These are phyloP conservation scores for Pelargonium hybrid DNA, from an alignment of 441 rosid species.

Conservation along the genomic window DNA sequence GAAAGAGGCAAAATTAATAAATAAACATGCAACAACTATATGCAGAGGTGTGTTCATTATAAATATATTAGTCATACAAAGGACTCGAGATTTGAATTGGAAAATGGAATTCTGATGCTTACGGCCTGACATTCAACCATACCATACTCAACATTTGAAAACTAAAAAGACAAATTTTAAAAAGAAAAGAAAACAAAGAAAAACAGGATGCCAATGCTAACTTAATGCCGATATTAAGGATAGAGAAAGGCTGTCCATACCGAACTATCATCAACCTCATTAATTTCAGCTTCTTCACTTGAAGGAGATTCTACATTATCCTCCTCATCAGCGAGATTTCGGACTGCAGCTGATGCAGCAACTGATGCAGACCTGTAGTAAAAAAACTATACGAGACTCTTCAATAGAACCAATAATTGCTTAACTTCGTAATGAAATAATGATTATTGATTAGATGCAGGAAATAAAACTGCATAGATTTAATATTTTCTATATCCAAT, in stretches of 20 bases:
- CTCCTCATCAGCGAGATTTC: constrained; percentile 39
- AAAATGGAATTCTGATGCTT: neutral
- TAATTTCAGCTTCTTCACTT: constrained; percentile 55
- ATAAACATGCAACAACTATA: neutral
- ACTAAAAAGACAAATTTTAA: neutral
- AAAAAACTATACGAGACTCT: constrained; percentile 14
- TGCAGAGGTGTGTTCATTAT: neutral
- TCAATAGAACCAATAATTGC: constrained; percentile 14
- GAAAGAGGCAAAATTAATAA: no score
- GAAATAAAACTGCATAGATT: neutral
- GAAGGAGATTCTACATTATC: constrained; percentile 71
- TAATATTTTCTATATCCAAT: neutral
- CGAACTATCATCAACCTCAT: constrained; percentile 48
- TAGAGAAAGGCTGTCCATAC: constrained; percentile 32
- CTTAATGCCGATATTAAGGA: neutral
- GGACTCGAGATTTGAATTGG: neutral
- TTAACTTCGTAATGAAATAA: neutral
- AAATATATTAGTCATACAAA: neutral
- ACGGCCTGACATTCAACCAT: neutral
- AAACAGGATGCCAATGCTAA: neutral
- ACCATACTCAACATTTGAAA: neutral
- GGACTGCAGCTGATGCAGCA: constrained; percentile 48
- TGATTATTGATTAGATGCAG: constrained; percentile 5
- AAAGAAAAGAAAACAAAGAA: neutral
- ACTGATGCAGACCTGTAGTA: constrained; percentile 49